These are phyloP conservation scores for Eucalyptus marginata DNA, from an alignment of 345 rosid genomes.

Conservation along the genomic window DNA sequence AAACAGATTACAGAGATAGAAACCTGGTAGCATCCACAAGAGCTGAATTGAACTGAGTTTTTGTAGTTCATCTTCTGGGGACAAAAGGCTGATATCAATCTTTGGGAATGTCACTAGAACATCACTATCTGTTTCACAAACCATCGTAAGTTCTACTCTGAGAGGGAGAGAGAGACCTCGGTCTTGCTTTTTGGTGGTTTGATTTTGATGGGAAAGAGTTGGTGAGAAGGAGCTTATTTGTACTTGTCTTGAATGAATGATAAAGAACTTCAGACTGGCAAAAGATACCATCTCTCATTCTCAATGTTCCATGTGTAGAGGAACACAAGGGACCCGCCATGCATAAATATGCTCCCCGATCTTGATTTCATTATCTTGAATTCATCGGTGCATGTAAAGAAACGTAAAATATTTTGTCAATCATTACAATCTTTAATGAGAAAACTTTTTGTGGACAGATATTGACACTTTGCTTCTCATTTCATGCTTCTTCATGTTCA, in stretches of 20 bases:
- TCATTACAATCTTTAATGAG: neutral
- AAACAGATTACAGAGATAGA: neutral
- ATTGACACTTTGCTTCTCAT: neutral
- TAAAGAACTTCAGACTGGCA: neutral
- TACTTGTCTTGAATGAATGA: neutral
- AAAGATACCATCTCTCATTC: neutral
- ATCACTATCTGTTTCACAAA: neutral
- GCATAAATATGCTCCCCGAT: neutral
- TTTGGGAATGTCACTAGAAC: neutral
- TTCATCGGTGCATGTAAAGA: neutral
- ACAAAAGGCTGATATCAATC: conserved; percentile 9
- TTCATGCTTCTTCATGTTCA: neutral
- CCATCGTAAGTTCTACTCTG: neutral
- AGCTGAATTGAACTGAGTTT: conserved; percentile 16
- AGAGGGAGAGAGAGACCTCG: neutral
- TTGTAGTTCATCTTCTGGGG: neutral
- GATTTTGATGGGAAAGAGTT: neutral
- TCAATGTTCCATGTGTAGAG: neutral
- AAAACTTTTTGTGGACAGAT: neutral
- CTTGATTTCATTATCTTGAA: neutral
- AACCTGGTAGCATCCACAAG: conserved; percentile 37
- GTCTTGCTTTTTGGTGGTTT: neutral
- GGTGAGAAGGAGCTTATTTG: neutral
- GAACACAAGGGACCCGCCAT: neutral
- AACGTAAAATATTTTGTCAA: neutral